phyloP scores from a whole-genome alignment of 768 basidiomycete genomes.

The Lactarius pseudohatsudake region DNA sequence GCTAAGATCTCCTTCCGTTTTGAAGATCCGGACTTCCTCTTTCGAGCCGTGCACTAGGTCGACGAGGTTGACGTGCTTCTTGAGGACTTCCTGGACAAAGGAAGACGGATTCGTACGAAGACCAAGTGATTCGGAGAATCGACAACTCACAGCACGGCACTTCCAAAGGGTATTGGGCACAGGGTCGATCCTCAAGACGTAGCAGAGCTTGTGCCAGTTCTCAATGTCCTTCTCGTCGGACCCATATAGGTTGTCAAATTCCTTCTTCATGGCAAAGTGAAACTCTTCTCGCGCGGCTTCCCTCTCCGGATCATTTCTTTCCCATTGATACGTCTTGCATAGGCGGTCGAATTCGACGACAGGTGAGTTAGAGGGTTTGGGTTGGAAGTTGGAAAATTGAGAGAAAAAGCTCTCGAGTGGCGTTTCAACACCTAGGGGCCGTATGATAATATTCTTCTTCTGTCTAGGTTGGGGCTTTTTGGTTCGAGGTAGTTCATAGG shows the following conservation, averaged over 20 bases:
- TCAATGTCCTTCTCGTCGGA: constrained; percentile 24
- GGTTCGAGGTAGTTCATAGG: neutral
- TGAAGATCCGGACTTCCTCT: constrained; percentile 31
- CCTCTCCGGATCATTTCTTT: no score
- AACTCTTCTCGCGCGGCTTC: neutral
- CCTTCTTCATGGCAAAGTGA: constrained; percentile 21
- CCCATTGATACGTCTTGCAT: neutral
- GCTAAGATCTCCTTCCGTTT: constrained; percentile 29
- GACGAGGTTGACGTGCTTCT: constrained; percentile 35
- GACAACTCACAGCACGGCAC: constrained; percentile 10
- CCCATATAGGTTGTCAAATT: constrained; percentile 31
- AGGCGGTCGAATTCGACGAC: constrained; percentile 20
- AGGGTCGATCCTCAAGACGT: constrained; percentile 24
- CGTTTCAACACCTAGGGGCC: neutral
- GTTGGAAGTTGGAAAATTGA: constrained; percentile 23
- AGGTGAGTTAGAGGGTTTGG: constrained; percentile 16
- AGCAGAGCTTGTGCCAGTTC: constrained; percentile 28
- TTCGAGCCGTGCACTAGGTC: constrained; percentile 33
- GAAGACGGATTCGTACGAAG: neutral
- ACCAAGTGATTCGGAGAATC: neutral
- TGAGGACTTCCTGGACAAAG: constrained; percentile 2
- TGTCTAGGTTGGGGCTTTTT: neutral
- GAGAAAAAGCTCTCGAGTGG: constrained; percentile 28
- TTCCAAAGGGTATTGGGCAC: constrained; percentile 12
- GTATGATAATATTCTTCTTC: neutral